Conservation (phyloP, 768 basidiomycete genomes). For the Lyophyllum atratum region DNA sequence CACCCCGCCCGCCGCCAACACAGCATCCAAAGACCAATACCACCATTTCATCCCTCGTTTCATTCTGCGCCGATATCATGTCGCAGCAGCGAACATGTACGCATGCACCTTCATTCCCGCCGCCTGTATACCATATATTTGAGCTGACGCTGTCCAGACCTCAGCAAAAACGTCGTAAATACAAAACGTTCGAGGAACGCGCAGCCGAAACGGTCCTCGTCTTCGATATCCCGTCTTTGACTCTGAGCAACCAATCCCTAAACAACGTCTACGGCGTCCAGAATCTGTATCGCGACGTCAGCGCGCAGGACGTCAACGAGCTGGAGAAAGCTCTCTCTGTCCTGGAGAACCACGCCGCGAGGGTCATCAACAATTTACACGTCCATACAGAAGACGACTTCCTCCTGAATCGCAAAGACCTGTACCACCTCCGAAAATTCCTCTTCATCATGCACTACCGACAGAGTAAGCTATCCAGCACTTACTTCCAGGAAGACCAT, state of each 20-base stretch:
- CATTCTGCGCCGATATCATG: conserved; percentile 21
- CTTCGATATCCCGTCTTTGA: conserved; percentile 16
- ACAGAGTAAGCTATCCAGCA: conserved; percentile 3
- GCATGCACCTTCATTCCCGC: background rate
- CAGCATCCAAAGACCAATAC: too few relatives aligned
- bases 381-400: conserved; percentile 6
- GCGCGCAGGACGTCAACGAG: conserved; percentile 21
- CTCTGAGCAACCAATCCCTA: conserved; percentile 14
- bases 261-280: conserved; percentile 17
- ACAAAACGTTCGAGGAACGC: conserved; percentile 3
- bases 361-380: conserved; percentile 14
- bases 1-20: too few relatives aligned
- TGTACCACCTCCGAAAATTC: conserved; percentile 29
- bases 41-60: conserved; percentile 23
- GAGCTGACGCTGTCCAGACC: background rate
- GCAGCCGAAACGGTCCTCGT: conserved; percentile 16
- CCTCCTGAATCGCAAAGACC: conserved; percentile 15
- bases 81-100: background rate
- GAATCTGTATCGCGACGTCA: conserved; percentile 25
- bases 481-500: conserved; percentile 24
- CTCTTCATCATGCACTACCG: conserved; percentile 32
- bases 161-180: background rate
- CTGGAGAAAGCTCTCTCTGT: conserved; percentile 24
- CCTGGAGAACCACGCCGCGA: conserved; percentile 26
- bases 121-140: background rate